Conservation (phyloP, 345 rosid species). For the Excoecaria cochinchinensis region DNA sequence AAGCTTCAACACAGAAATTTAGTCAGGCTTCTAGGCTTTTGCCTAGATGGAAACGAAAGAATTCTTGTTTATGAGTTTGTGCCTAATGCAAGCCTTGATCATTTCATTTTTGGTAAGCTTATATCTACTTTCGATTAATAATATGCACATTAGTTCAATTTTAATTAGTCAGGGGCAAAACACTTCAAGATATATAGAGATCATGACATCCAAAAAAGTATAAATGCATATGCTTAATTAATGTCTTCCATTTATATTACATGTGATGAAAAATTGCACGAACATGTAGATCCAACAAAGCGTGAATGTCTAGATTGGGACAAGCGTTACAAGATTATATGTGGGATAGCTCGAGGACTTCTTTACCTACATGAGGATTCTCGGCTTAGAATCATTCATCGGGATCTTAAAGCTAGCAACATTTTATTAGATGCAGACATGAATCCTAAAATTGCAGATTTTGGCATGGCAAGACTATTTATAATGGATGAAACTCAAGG, state of each 20-base stretch:
- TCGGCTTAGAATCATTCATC: constrained; percentile 25
- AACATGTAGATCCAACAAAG: constrained; percentile 10
- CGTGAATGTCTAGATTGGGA: constrained; percentile 21
- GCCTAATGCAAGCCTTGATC: constrained; percentile 42
- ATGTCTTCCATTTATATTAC: too few relatives aligned
- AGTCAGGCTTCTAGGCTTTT: constrained; percentile 42
- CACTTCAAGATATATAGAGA: too few relatives aligned
- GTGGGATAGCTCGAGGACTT: constrained; percentile 28
- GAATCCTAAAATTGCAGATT: constrained; percentile 33
- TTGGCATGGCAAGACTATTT: constrained; percentile 29
- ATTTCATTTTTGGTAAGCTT: constrained; percentile 37
- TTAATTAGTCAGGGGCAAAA: too few relatives aligned
- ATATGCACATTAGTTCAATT: too few relatives aligned
- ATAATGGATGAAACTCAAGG: constrained; percentile 18
- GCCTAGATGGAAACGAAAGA: constrained; percentile 34
- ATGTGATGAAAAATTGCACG: not conserved
- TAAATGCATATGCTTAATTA: too few relatives aligned
- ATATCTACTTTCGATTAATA: not conserved
- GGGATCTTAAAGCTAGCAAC: too few relatives aligned
- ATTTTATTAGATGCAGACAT: too few relatives aligned
- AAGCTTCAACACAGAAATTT: constrained; percentile 43
- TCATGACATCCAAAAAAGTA: too few relatives aligned
- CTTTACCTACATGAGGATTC: constrained; percentile 32
- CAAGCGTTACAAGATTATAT: constrained; percentile 22
- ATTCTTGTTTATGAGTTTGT: constrained; percentile 43